These are phyloP conservation scores for Trichodelitschia bisporula DNA, from an alignment of 495 filamentous ascomycete species.

Conservation along the genomic window DNA sequence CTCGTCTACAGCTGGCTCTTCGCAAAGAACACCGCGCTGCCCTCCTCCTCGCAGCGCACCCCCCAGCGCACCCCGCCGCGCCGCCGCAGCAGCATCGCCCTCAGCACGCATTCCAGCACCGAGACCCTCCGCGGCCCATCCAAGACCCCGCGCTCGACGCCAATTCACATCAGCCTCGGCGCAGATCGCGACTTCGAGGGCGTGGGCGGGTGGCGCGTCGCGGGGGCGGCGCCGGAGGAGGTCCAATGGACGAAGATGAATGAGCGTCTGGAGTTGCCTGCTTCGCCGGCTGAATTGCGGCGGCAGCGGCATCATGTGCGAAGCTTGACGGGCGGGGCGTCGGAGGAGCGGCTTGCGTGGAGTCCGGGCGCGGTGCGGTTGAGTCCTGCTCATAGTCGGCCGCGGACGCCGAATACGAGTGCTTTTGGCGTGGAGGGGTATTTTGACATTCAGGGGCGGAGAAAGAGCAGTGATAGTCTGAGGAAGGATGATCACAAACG, in stretches of 20 bases:
- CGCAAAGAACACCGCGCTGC: constrained; percentile 8
- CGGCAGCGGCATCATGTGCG: not conserved
- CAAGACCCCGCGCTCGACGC: too few species aligned
- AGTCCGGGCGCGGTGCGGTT: constrained; percentile 8
- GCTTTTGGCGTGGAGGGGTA: constrained; percentile 2
- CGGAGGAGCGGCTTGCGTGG: constrained; percentile 6
- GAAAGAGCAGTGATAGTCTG: too few species aligned
- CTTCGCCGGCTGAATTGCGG: constrained; percentile 2
- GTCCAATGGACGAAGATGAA: constrained; percentile 51
- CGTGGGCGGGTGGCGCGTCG: constrained; percentile 52
- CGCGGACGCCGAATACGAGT: constrained; percentile 8
- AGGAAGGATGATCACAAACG: too few species aligned
- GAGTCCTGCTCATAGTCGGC: constrained; percentile 10
- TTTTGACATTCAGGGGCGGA: constrained; percentile 6
- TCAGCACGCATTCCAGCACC: constrained; percentile 7
- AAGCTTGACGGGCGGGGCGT: constrained; percentile 7
- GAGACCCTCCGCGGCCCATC: constrained; percentile 3
- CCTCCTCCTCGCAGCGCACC: constrained; percentile 3
- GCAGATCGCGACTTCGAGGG: constrained; percentile 56
- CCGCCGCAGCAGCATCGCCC: constrained; percentile 5
- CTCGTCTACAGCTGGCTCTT: constrained; percentile 33
- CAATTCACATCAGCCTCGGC: too few species aligned
- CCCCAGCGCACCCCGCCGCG: constrained; percentile 6
- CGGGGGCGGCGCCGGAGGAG: constrained; percentile 31
- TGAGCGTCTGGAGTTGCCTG: constrained; percentile 41